Base-by-base conservation (phyloP, 306 rosid genomes). In the Gleditsia sinensis region DNA sequence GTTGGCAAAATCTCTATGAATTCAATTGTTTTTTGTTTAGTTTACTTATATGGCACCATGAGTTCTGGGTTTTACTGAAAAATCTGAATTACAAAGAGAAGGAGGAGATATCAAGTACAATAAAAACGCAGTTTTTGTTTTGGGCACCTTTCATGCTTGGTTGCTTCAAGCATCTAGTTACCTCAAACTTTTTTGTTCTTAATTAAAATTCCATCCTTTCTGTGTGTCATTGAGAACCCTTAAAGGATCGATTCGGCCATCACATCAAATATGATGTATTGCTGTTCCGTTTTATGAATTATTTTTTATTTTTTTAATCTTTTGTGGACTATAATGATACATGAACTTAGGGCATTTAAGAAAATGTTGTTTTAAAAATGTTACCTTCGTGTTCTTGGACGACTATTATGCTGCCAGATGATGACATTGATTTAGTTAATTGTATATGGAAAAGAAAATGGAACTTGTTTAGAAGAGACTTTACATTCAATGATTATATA, bases 31-130 rank as follows among this genome's bases (percentile, higher is more conserved):
- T 36, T 9, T 51, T 9, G 21, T 60, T 54, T 45, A 39, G 2
- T 67, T 43, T 69, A 33, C 30, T 67, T 36, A 71, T 45, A 70
- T 75, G 51, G 24, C 51, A 72, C 59, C 53, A 5, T 23, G 71
- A 54, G 32, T 46, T 62, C 3, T 27, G 43, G 50, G 32, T 80
- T 60, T 34, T 10, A 45, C 42, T 33, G 40, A 43, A 43, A 65
- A 21, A 17, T 1, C 39, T 51, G 51, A 10, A 19, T 17, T 40
- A 9, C 5, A 7, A 46, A 54, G 74, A 32, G 34, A 75, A 42
- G 12, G 30, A 57, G 8, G 16, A 54, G 30, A 30, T 8, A 14
- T 58, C 32, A 27, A 21, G 9, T 3, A 27, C 21, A 53, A 78
- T 37, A 43, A 17, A 7, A 17, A 62, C 71, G 2, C 20, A 39